A percentile compares a stretch with the other conserved stretches of the same genome.
Conservation (phyloP, 1,284 basidiomycete species). For the Ustilago nuda region DNA sequence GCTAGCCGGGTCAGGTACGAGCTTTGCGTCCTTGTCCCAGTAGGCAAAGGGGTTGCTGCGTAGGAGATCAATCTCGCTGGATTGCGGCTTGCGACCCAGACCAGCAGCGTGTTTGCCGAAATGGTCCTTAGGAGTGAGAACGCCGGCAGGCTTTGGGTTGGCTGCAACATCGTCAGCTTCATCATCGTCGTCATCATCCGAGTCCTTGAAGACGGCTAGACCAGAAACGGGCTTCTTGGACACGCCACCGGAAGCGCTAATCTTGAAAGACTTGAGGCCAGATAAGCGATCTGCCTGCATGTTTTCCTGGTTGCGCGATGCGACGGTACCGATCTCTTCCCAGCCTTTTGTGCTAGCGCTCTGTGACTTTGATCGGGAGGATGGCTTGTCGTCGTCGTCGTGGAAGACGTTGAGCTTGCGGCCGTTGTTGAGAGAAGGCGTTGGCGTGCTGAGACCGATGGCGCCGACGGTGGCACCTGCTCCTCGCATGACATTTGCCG, state of each 20-base stretch:
- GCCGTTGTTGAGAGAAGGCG: slow-evolving; percentile 47
- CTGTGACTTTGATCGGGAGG: slow-evolving; percentile 15
- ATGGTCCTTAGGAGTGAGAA: slow-evolving; percentile 47
- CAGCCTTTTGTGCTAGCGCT: slow-evolving; percentile 41
- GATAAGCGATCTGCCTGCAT: slow-evolving; percentile 37
- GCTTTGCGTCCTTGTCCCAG: slow-evolving; percentile 55
- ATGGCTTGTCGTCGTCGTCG: slow-evolving; percentile 49
- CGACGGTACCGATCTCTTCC: slow-evolving; percentile 53
- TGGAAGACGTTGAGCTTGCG: slow-evolving; percentile 57
- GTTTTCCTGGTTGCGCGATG: slow-evolving; percentile 59
- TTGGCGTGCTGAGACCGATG: slow-evolving; percentile 27
- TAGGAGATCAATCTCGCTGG: slow-evolving; percentile 58
- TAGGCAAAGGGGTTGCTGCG: slow-evolving; percentile 61
- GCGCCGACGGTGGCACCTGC: slow-evolving; percentile 26
- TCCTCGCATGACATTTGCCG: slow-evolving; percentile 46
- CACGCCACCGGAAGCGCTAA: slow-evolving; percentile 43
- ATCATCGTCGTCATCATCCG: slow-evolving; percentile 71
- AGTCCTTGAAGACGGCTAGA: slow-evolving; percentile 66
- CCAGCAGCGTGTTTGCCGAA: slow-evolving; percentile 18
- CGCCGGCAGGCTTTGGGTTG: slow-evolving; percentile 46
- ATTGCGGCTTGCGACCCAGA: slow-evolving; percentile 39
- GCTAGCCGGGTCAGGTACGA: slow-evolving; percentile 31
- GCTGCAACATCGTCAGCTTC: slow-evolving; percentile 52
- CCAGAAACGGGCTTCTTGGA: slow-evolving; percentile 50
- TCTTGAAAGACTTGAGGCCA: slow-evolving; percentile 36